phyloP scores from a whole-genome alignment of 1,284 basidiomycete species.

The Trametes pubescens region DNA sequence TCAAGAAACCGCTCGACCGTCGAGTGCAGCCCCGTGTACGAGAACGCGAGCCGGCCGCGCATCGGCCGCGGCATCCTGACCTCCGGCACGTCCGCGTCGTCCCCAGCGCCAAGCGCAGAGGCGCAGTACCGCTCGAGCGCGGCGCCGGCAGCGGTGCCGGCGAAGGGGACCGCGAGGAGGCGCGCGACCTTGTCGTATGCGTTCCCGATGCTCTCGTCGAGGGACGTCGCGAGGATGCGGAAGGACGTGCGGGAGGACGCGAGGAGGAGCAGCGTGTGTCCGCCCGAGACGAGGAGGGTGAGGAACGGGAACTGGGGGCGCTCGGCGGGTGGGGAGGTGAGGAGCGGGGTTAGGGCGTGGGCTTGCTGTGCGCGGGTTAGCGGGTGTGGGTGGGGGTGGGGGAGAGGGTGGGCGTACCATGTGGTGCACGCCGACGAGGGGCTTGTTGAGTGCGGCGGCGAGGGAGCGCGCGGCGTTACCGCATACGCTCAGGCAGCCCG shows the following conservation, averaged over 20 bases:
- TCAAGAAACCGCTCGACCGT: conserved; percentile 63
- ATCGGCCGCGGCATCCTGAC: conserved; percentile 56
- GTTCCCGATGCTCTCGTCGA: conserved; percentile 81
- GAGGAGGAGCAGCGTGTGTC: conserved; percentile 89
- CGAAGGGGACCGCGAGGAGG: conserved; percentile 70
- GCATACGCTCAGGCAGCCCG: conserved; percentile 80
- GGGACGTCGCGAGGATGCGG: conserved; percentile 76
- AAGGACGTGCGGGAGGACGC: conserved; percentile 68
- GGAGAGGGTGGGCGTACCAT: conserved; percentile 68
- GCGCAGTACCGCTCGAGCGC: conserved; percentile 78
- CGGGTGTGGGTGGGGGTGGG: not conserved
- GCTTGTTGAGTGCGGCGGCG: conserved; percentile 79
- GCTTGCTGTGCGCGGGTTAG: conserved; percentile 75
- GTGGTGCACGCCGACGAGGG: conserved; percentile 90
- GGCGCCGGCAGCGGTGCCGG: conserved; percentile 72
- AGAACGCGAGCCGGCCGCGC: conserved; percentile 69
- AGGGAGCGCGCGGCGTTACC: conserved; percentile 84
- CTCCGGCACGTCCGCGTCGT: conserved; percentile 39
- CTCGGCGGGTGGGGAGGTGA: conserved; percentile 63
- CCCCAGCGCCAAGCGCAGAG: conserved; percentile 33
- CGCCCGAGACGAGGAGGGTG: conserved; percentile 88
- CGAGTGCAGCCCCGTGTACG: conserved; percentile 79
- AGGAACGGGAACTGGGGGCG: conserved; percentile 86
- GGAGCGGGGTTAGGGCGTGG: conserved; percentile 86
- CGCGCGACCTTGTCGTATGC: conserved; percentile 84